Base-by-base conservation (phyloP, 768 basidiomycete genomes). In the Coprinopsis marcescibilis region DNA sequence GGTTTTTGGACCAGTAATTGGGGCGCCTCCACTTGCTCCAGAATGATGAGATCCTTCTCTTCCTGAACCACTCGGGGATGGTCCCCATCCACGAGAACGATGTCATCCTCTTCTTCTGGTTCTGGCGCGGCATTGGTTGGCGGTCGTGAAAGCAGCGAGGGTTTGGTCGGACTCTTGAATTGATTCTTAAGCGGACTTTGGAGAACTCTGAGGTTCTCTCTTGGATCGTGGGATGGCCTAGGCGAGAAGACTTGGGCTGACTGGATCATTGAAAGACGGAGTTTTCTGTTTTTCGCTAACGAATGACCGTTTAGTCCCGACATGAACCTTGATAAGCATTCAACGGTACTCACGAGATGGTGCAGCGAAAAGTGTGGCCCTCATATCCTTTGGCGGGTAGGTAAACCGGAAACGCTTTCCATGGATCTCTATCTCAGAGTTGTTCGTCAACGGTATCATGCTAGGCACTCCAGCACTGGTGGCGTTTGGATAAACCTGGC, bases 231-330 rank as follows among this genome's bases (percentile, higher is more conserved):
- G 27, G 76, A 79, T 0, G 80, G 81, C 3, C 76, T 63, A 1
- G 85, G 86, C 1, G 78, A 77, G 61, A 87, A 85, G 3, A 89
- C 83, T 54, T 85, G 77, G 0, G 83, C 83, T 45, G 78, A 79
- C 20, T 79, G 71, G 26, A 89, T 85, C 81, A 89, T 84, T 2
- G 83, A 85, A 49, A 89, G 72, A 23, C 85, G 77, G 1, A 83
- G 70, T 2, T 75, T 70, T 17, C 77, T 70, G 41, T 70, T 69
- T 19, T 60, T 57, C 17, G 57, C 65, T 44, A 56, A 65, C 62
- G 55, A 32, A 34, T 19, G 35, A 40, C 43, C 46, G 25, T 51
- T 8, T 48, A 19, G 32, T n/a, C n/a, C n/a, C 13, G 40, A 15
- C 3, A 20, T 25, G 29, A 42, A 35, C 11, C 30, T 4, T 32